Evolutionary conservation across 495 filamentous ascomycete genomes (phyloP), one percentile per base, ranked within the genome.

Genomic region (Corynascus novoguineensis): DNA sequence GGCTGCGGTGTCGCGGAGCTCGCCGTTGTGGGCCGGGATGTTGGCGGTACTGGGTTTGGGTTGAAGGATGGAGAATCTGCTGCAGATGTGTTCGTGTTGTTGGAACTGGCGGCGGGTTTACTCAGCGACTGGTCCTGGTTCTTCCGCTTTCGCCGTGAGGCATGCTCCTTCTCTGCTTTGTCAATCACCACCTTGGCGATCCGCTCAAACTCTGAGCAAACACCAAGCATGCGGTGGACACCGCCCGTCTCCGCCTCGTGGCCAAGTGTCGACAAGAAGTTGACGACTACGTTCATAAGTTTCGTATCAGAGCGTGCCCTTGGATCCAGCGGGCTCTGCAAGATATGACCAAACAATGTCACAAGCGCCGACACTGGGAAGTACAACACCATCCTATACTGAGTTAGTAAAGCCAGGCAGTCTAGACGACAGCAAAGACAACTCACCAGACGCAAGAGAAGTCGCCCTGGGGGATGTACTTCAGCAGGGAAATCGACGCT

Each of bases 311-410:
- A 88, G 15, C 89, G 84, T 38, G 92, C 90, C 31, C 90, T 86
- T 6, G 85, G 80, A 68, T 98, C 93, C 58, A 89, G 86, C 0
- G 95, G 95, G 59, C 97, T 97, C 68, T 98, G 95, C 4, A 98
- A 76, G 53, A 98, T 93, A 67, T 97, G 96, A 50, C 92, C 93
- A 66, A 98, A 98, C 27, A 98, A 77, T 3, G 93, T 98, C 4
- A 98, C 90, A 12, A 97, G 81, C 11, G 93, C 88, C 3, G 95
- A 97, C 15, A 98, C 91, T 5, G 93, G 93, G 73, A 93, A 98
- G 73, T 98, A 98, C 35, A 98, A 77, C 65, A 97, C 90, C 61
- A 98, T 81, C 92, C 91, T 95, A 54, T 55, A 38, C 29, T 4
- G 46, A 52, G 73, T 65, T 34, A 64, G 60, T n/a, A 47, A 54